Percentiles rank a stretch among this genome's conserved stretches.
Conservation (phyloP, 805 yeast species). For the Cyberlindnera veronae region DNA sequence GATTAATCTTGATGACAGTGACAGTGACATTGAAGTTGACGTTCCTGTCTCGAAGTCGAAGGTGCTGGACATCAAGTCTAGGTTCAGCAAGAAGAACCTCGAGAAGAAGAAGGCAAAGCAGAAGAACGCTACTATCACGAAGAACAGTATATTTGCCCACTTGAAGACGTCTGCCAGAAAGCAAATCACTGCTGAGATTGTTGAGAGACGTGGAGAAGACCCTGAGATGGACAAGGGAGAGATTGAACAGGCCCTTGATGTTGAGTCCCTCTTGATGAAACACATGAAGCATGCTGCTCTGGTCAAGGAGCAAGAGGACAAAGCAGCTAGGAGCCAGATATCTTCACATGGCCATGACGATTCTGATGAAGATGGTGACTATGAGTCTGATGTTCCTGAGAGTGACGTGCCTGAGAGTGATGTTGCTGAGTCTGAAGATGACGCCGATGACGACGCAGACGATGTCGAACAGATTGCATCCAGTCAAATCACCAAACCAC, state of each 20-base stretch:
- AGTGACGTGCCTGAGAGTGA: constrained; percentile 24
- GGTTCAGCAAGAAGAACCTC: constrained; percentile 28
- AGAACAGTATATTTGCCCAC: constrained; percentile 32
- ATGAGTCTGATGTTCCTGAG: constrained; percentile 21
- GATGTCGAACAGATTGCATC: constrained; percentile 3
- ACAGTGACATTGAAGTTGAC: constrained; percentile 21
- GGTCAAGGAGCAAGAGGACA: constrained; percentile 34
- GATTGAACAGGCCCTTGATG: constrained; percentile 17
- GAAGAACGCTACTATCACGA: constrained; percentile 17
- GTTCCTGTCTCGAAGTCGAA: constrained; percentile 31
- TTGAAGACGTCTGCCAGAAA: constrained; percentile 42
- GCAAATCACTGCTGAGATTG: constrained; percentile 46
- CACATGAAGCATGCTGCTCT: constrained; percentile 22
- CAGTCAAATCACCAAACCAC: constrained; percentile 10
- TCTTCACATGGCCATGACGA: no score
- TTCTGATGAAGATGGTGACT: constrained; percentile 7
- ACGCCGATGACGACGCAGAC: constrained; percentile 11
- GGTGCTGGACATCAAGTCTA: constrained; percentile 33
- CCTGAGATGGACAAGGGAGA: constrained; percentile 9
- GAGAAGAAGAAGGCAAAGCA: constrained; percentile 11
- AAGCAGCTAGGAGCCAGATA: constrained; percentile 25
- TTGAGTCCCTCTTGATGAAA: constrained; percentile 23
- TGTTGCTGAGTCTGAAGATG: constrained; percentile 14
- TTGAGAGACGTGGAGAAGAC: constrained; percentile 34
- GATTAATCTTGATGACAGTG: constrained; percentile 23